A percentile compares a stretch with the other conserved stretches of the same genome.
These are phyloP conservation scores for Helianthus tuberosus DNA, from an alignment of 129 eudicot species.

Conservation along the genomic window DNA sequence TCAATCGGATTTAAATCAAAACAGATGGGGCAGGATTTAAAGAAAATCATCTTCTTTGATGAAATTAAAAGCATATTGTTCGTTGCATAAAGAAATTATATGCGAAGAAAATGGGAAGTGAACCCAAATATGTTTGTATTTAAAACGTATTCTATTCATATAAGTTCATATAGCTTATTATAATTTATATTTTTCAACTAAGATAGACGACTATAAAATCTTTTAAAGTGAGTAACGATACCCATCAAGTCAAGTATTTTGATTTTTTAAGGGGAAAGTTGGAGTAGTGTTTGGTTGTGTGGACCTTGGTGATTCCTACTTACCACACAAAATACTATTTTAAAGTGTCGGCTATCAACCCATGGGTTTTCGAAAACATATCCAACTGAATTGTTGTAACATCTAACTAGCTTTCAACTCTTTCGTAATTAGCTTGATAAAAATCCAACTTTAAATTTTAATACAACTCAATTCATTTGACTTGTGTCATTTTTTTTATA, in stretches of 20 bases:
- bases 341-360: background rate
- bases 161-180: background rate
- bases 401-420: no score
- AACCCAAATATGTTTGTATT: background rate
- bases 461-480: no score
- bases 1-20: no score
- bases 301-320: conserved; percentile 8
- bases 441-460: no score
- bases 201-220: background rate
- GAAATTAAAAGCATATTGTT: no score
- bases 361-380: background rate
- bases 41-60: no score
- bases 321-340: conserved; percentile 5
- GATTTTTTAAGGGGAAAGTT: background rate
- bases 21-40: no score
- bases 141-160: background rate
- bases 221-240: background rate
- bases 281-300: background rate
- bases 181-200: background rate
- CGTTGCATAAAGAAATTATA: background rate
- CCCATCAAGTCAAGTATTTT: conserved; percentile 19
- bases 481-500: no score
- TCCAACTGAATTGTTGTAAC: background rate
- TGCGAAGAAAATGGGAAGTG: background rate
- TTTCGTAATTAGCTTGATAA: no score